Percentiles rank a stretch among this genome's conserved stretches.
phyloP scores from a whole-genome alignment of 805 yeast genomes.

The Peterozyma toletana region DNA sequence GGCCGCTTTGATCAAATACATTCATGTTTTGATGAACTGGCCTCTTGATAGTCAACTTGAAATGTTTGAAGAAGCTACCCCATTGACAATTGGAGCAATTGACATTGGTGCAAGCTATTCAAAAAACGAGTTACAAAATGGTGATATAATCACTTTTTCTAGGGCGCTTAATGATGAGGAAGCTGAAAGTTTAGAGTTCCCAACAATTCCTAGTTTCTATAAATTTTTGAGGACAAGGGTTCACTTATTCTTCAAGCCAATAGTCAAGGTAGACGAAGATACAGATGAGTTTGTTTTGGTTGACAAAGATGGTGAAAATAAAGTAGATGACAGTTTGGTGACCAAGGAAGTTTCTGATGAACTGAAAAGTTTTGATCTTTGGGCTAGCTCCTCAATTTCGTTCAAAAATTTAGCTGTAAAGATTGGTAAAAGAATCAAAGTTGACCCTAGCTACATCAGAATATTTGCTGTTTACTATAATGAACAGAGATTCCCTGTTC shows the following conservation, averaged over 20 bases:
- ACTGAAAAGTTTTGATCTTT: slow-evolving; percentile 38
- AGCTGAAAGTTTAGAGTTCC: slow-evolving; percentile 13
- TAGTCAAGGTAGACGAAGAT: slow-evolving; percentile 30
- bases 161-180: slow-evolving; percentile 12
- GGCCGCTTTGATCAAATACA: slow-evolving; percentile 28
- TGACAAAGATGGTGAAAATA: slow-evolving; percentile 20
- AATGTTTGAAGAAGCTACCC: slow-evolving; percentile 56
- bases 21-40: slow-evolving; percentile 35
- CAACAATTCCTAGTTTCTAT: slow-evolving; percentile 39
- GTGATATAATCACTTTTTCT: slow-evolving; percentile 51
- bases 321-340: slow-evolving; percentile 6
- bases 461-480: slow-evolving; percentile 53
- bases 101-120: slow-evolving; percentile 35
- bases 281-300: slow-evolving; percentile 43
- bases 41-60: slow-evolving; percentile 24
- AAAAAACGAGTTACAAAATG: slow-evolving; percentile 53
- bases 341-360: slow-evolving; percentile 10
- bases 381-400: slow-evolving; percentile 58
- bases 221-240: slow-evolving; percentile 51
- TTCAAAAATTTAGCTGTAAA: slow-evolving; percentile 56
- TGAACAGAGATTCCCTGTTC: slow-evolving; percentile 46
- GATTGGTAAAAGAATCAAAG: slow-evolving; percentile 46
- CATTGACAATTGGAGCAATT: slow-evolving; percentile 40
- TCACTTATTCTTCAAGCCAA: slow-evolving; percentile 46
- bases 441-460: slow-evolving; percentile 56